Evolutionary conservation across 2,329 filamentous ascomycete species (phyloP), one percentile per base, ranked within the genome.

Genomic region (Amylocarpus encephaloides): DNA sequence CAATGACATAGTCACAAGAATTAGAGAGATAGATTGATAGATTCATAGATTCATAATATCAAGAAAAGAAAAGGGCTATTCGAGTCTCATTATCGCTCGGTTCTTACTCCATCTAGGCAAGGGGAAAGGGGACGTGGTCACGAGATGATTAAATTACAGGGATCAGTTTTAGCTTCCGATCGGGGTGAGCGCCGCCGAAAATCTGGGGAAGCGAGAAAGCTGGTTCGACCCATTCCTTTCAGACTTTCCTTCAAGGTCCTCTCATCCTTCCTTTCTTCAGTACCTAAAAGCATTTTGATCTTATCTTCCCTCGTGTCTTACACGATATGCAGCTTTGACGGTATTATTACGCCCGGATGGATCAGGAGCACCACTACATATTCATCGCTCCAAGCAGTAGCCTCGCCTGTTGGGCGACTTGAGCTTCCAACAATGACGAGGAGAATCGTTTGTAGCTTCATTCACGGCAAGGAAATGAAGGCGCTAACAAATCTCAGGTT

Each of bases 401-500:
- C n/a, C n/a, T 45, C 15, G n/a, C 29, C 29, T 48, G 43, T 46
- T 46, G 43, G 46, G 48, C 51, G 32, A 48, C 45, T 50, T 44
- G 19, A 46, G 44, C 41, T 43, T 41, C 29, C 43, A 53, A 61
- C 39, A 26, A 66, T 66, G 64, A 64, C 64, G 22, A 65, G 63
- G 57, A 62, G 64, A 59, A 66, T 66, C 53, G 64, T 65, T 52
- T 4, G 57, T 54, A 30, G 32, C 39, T 40, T 11, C 32, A 18
- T 41, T 11, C 30, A 19, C 13, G 7, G n/a, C 16, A 12, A 19
- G n/a, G 38, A 6, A 6, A 15, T 16, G 11, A 41, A 45, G 33
- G 45, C 2, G 12, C 18, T 22, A 32, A 36, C 34, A 40, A 16
- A 5, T 5, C 19, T 52, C 2, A 79, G 76, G 71, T 78, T 51